A percentile compares a stretch with the other conserved stretches of the same genome.
phyloP scores from a whole-genome alignment of 192 early-diverging fungal genomes.

The Entomortierella chlamydospora region DNA sequence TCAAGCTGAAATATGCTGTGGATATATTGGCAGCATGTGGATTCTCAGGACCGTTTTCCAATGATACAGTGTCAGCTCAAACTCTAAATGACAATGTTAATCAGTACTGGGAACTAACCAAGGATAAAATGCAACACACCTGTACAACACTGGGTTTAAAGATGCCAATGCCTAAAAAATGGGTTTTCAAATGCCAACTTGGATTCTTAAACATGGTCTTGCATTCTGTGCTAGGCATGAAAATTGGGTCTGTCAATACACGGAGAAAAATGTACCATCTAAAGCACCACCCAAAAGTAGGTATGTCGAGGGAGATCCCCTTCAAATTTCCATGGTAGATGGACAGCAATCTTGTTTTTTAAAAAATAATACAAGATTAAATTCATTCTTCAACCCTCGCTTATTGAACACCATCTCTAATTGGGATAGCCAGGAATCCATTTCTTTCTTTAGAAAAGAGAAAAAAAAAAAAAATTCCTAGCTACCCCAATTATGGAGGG shows the following conservation, averaged over 20 bases:
- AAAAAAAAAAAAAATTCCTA: too few relatives aligned
- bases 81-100: constrained; percentile 1
- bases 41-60: constrained; percentile 5
- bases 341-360: too few relatives aligned
- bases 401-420: too few relatives aligned
- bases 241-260: constrained; percentile 1
- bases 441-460: too few relatives aligned
- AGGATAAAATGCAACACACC: neutral
- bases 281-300: constrained; percentile 1
- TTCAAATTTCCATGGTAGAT: too few relatives aligned
- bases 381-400: too few relatives aligned
- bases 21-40: constrained; percentile 14
- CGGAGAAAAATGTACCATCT: constrained; percentile 2
- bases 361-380: too few relatives aligned
- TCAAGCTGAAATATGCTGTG: constrained; percentile 11
- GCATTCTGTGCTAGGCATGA: neutral
- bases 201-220: constrained; percentile 11
- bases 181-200: constrained; percentile 3
- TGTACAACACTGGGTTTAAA: constrained; percentile 1
- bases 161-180: neutral
- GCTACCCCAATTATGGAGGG: too few relatives aligned
- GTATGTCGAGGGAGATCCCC: neutral
- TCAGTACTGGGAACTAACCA: constrained; percentile 1
- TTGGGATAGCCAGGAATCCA: too few relatives aligned
- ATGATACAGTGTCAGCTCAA: constrained; percentile 2